These are phyloP conservation scores for Entomortierella parvispora DNA, from an alignment of 192 early-diverging fungal genomes.

Conservation along the genomic window DNA sequence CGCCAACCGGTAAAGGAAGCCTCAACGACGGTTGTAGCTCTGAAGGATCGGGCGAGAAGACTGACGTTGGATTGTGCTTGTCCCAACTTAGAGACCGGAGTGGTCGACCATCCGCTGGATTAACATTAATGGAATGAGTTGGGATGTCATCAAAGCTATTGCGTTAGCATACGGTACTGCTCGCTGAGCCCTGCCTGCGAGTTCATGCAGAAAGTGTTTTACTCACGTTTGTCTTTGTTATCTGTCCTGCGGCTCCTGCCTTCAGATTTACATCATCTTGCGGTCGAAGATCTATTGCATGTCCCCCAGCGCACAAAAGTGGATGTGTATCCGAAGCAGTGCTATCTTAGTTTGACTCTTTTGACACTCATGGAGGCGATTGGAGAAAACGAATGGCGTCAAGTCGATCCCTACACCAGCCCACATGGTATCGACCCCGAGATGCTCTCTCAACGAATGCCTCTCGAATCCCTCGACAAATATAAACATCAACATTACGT, in stretches of 20 bases:
- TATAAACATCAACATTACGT: constrained; percentile 12
- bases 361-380: constrained; percentile 2
- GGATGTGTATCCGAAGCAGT: constrained; percentile 12
- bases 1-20: constrained; percentile 6
- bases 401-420: constrained; percentile 3
- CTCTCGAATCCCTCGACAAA: constrained; percentile 12
- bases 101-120: constrained; percentile 55
- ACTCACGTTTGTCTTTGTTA: constrained; percentile 4
- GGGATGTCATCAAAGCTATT: constrained; percentile 47
- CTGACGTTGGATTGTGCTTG: not conserved
- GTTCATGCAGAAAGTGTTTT: not conserved
- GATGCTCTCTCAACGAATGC: not conserved
- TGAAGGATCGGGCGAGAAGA: too few relatives aligned
- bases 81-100: constrained; percentile 21
- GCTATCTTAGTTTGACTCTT: constrained; percentile 3
- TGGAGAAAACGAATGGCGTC: not conserved
- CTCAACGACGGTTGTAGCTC: too few relatives aligned
- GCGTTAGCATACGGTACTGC: constrained; percentile 37
- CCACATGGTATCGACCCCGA: constrained; percentile 10
- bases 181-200: not conserved
- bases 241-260: not conserved
- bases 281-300: constrained; percentile 14
- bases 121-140: constrained; percentile 54
- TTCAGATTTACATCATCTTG: constrained; percentile 10
- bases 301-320: constrained; percentile 19